Conservation (phyloP, 345 rosid species). For the Linum tenue region DNA sequence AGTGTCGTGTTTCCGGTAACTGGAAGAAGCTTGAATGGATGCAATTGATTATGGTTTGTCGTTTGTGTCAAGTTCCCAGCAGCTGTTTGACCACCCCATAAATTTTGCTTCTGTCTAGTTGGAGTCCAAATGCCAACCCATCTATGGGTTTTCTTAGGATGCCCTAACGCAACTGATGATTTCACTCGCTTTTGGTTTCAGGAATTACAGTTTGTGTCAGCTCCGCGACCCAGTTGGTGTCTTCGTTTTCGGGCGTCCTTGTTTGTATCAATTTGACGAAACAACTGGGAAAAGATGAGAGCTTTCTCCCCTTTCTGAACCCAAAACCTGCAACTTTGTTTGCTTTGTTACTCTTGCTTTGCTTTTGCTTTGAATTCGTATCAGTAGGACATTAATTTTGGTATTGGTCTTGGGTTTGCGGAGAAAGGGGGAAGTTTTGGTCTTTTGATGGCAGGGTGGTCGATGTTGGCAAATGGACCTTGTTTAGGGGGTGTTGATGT, state of each 20-base stretch:
- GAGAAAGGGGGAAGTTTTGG: neutral
- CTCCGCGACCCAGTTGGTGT: neutral
- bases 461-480: constrained; percentile 30
- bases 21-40: too few species aligned
- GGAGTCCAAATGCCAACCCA: too few species aligned
- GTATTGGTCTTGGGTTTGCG: neutral
- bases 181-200: neutral
- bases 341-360: too few species aligned
- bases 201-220: neutral
- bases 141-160: too few species aligned
- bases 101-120: too few species aligned
- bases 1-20: too few species aligned
- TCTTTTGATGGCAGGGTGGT: constrained; percentile 50
- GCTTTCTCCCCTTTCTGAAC: neutral
- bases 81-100: too few species aligned
- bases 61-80: too few species aligned
- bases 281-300: neutral
- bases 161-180: neutral
- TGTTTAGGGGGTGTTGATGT: constrained; percentile 21
- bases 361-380: constrained; percentile 7
- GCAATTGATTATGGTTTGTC: too few species aligned
- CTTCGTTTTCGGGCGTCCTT: neutral
- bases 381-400: neutral
- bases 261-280: neutral
- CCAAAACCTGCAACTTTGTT: neutral